A percentile compares a stretch with the other conserved stretches of the same genome.
Evolutionary conservation across 257 asterid genomes (phyloP).

Genomic region (Solanum virginianum): DNA sequence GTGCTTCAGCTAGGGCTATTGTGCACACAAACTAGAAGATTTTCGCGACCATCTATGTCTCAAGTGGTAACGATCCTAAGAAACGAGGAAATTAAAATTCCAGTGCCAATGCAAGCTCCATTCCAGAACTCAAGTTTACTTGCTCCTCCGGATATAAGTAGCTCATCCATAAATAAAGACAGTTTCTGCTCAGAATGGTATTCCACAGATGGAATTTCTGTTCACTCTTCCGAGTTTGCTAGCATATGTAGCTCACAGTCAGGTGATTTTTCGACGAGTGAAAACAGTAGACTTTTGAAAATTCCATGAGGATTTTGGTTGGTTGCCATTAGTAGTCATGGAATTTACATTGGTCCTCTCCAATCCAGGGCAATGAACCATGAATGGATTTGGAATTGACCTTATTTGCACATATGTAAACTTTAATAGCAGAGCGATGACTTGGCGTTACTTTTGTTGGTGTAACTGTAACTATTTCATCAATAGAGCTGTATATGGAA

Average conservation of each 20-base stretch:
- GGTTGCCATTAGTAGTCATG: not conserved
- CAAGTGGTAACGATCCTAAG: not conserved
- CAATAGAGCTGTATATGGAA: not conserved
- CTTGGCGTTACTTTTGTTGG: not conserved
- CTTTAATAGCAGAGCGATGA: not conserved
- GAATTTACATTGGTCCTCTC: not conserved
- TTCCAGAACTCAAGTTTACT: not conserved
- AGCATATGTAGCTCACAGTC: not conserved
- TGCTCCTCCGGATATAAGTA: not conserved
- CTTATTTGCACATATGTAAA: not conserved
- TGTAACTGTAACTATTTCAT: not conserved
- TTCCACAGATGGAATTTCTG: not conserved
- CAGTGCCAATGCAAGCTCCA: not conserved
- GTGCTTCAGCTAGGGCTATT: not conserved
- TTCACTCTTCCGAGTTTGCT: not conserved
- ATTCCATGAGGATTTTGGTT: not conserved
- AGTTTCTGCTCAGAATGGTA: not conserved
- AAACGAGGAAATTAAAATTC: not conserved
- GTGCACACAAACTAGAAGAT: not conserved
- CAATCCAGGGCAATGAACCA: not conserved
- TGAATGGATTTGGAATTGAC: not conserved
- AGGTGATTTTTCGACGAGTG: not conserved
- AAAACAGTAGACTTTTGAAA: not conserved
- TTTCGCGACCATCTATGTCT: conserved; percentile 1
- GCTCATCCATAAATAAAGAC: not conserved